Base-by-base conservation (phyloP, 2,329 filamentous ascomycete genomes). In the Trichoderma lentiforme region DNA sequence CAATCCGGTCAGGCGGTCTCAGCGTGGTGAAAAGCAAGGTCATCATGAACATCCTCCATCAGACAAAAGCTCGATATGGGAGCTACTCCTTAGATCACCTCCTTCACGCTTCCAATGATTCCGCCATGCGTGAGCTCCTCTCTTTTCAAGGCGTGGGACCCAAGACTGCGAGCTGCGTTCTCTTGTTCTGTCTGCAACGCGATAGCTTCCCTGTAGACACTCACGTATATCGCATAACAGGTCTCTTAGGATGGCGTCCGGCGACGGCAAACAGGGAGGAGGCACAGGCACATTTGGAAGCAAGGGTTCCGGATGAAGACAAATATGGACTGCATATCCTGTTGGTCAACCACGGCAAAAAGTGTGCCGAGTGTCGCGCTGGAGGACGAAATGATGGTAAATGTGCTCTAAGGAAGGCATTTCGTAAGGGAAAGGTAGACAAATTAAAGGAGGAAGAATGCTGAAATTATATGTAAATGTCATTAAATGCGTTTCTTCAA, bases 1-100 rank as follows among this genome's bases (percentile, higher is more conserved):
- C 92, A 0, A 94, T 95, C 77, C 89, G 89, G 78, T 85, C 85
- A 28, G 93, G 93, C 34, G 93, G 93, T 0, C 83, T 95, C 1
- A 91, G 90, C 15, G 87, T 87, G 43, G 85, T 88, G n/a, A 96
- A 95, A 81, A 92, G 89, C 77, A 90, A 88, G 72, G 89, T 90
- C 75, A 93, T 95, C 75, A 88, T 94, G 74, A 81, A 82, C 43
- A 91, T 94, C 68, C 82, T 95, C 76, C 82, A 86, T 62, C 90
- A 93, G 77, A 91, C 90, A 47, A 84, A 88, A 67, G 78, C 75
- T 26, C 75, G 76, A 34, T 79, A 84, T 76, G 84, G 83, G 4
- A 58, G 24, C 1, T 86, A 85, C 75, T 84, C 84, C 18, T 81
- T 88, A 2, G 85, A 88, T 71, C 84, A 87, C 75, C 78, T 88